phyloP scores from a whole-genome alignment of 2,329 filamentous ascomycete genomes.

The Aureobasidium musti region DNA sequence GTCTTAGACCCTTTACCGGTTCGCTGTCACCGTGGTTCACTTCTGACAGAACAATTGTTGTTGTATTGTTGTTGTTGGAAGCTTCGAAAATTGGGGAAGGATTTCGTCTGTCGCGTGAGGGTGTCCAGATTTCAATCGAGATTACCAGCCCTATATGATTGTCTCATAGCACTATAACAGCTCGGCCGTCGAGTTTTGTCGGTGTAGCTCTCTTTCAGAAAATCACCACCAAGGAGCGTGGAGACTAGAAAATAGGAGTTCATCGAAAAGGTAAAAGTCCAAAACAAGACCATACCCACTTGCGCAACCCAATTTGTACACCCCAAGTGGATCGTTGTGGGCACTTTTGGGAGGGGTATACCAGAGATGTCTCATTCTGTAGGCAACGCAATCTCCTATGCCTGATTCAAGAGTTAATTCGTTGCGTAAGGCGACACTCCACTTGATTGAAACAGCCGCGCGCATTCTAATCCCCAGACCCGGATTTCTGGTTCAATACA shows the following conservation, averaged over 20 bases:
- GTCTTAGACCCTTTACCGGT: not conserved
- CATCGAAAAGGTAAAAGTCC: not conserved
- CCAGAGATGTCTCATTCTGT: not conserved
- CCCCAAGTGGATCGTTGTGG: not conserved
- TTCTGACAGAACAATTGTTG: not conserved
- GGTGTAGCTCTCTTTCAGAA: not conserved
- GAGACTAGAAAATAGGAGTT: not conserved
- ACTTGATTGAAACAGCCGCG: conserved; percentile 17
- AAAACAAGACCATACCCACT: conserved; percentile 7
- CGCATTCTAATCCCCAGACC: not conserved
- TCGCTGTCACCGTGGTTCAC: not conserved
- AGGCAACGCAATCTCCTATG: not conserved
- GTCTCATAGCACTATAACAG: conserved; percentile 6
- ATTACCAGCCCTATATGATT: conserved; percentile 4
- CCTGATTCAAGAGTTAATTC: not conserved
- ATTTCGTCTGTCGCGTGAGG: not conserved
- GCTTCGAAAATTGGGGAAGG: not conserved
- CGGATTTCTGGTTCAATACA: not conserved
- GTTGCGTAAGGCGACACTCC: conserved; percentile 6
- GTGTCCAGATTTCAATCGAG: not conserved
- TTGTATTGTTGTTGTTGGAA: conserved; percentile 13
- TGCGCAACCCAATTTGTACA: not conserved
- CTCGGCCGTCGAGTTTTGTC: not conserved
- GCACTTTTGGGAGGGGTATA: not conserved
- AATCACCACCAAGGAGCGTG: not conserved